Percentiles rank a stretch among this genome's conserved stretches.
Evolutionary conservation across 2,329 filamentous ascomycete species (phyloP).

Genomic region (Nemania sp.): DNA sequence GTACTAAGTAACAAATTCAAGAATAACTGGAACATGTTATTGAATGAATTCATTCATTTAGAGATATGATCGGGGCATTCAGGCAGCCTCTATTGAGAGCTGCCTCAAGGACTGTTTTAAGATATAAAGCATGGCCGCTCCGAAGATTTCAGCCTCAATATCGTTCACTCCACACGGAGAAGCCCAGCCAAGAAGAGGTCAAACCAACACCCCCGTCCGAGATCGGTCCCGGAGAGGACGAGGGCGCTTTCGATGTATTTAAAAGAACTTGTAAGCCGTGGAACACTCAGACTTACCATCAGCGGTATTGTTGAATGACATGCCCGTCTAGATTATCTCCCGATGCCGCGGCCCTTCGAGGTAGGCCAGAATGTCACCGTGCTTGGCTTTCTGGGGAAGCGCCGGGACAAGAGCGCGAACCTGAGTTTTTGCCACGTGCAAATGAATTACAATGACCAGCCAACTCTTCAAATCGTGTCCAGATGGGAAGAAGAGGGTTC

Average conservation of each 20-base stretch:
- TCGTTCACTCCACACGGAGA: neutral
- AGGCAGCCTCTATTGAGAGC: conserved; percentile 4
- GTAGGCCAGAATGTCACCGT: conserved; percentile 50
- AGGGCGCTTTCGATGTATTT: conserved; percentile 20
- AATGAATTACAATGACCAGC: conserved; percentile 15
- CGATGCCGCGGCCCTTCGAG: too few relatives aligned
- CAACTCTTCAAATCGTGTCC: conserved; percentile 47
- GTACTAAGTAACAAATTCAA: too few relatives aligned
- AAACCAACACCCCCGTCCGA: neutral
- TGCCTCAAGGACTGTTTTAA: conserved; percentile 1
- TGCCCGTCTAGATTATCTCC: too few relatives aligned
- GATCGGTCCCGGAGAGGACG: too few relatives aligned
- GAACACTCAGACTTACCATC: neutral
- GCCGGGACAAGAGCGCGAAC: conserved; percentile 67
- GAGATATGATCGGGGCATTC: conserved; percentile 10
- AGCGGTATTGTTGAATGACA: too few relatives aligned
- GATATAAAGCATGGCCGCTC: neutral
- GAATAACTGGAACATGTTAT: too few relatives aligned
- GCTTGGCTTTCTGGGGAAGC: conserved; percentile 73
- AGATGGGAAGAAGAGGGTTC: conserved; percentile 45
- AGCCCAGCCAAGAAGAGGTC: neutral
- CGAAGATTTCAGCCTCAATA: neutral
- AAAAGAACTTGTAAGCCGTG: conserved; percentile 30
- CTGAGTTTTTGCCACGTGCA: conserved; percentile 69
- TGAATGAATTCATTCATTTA: neutral